A percentile compares a stretch with the other conserved stretches of the same genome.
Evolutionary conservation across 768 basidiomycete species (phyloP).

Genomic region (Omphalotus guepiniiformis): DNA sequence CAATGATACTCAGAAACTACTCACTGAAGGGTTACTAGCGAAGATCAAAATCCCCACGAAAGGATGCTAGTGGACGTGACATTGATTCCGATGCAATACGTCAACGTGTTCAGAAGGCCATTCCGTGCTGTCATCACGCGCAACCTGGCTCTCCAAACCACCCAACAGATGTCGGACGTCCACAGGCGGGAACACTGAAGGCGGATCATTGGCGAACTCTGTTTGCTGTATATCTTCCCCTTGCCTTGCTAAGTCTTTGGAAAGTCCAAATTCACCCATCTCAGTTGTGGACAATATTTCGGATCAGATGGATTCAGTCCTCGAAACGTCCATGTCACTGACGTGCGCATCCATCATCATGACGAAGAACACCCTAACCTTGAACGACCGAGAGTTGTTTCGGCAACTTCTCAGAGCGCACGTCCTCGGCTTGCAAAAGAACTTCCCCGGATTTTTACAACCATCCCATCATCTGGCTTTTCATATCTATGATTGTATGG

Average conservation of each 20-base stretch:
- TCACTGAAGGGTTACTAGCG: neutral
- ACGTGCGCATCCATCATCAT: constrained; percentile 1
- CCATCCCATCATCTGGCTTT: constrained; percentile 4
- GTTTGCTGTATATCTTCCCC: constrained; percentile 15
- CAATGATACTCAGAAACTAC: neutral
- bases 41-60: neutral
- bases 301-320: neutral
- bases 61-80: neutral
- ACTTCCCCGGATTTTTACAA: constrained; percentile 10
- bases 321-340: constrained; percentile 1
- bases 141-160: constrained; percentile 7
- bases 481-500: constrained; percentile 15
- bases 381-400: neutral
- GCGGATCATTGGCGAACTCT: constrained; percentile 20
- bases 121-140: no score
- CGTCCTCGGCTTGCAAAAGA: constrained; percentile 5
- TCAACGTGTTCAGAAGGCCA: neutral
- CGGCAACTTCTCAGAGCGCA: constrained; percentile 6
- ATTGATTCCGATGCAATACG: neutral
- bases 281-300: neutral
- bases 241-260: constrained; percentile 20
- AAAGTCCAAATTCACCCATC: neutral
- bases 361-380: constrained; percentile 1
- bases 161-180: constrained; percentile 11
- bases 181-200: constrained; percentile 20